These are phyloP conservation scores for Suillus sp. DNA, from an alignment of 768 basidiomycete species.

Conservation along the genomic window DNA sequence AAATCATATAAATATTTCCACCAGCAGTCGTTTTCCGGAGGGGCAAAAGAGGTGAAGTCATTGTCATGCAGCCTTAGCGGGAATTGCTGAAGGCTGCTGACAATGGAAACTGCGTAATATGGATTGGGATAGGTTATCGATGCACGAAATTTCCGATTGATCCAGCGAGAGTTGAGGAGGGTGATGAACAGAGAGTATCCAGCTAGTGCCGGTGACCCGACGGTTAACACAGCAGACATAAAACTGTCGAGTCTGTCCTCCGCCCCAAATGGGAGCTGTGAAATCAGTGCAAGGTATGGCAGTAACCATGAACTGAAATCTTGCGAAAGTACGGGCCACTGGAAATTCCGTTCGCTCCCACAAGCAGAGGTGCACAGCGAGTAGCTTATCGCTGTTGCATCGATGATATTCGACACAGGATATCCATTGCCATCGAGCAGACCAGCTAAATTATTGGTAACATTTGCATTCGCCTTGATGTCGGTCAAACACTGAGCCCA, in stretches of 20 bases:
- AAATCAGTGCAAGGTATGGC: constrained; percentile 50
- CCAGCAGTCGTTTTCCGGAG: constrained; percentile 40
- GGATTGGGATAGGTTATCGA: constrained; percentile 29
- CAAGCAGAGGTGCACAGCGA: not conserved
- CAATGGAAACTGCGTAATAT: constrained; percentile 26
- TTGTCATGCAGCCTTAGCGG: constrained; percentile 31
- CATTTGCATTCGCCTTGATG: not conserved
- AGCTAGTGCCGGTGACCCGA: constrained; percentile 48
- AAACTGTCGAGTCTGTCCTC: constrained; percentile 41
- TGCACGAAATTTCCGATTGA: constrained; percentile 33
- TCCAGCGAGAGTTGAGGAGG: constrained; percentile 45
- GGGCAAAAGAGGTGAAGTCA: constrained; percentile 37
- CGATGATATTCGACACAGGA: not conserved
- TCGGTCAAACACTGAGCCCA: not conserved
- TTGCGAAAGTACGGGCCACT: constrained; percentile 28
- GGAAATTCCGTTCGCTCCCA: constrained; percentile 6
- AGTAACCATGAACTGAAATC: constrained; percentile 48
- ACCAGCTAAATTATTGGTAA: not conserved
- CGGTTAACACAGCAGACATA: constrained; percentile 42
- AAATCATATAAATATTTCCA: constrained; percentile 33
- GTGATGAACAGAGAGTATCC: constrained; percentile 49
- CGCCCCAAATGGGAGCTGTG: constrained; percentile 51
- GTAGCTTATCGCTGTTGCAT: not conserved
- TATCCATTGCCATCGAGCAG: not conserved
- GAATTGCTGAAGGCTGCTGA: constrained; percentile 41